Evolutionary conservation across 495 filamentous ascomycete genomes (phyloP), one percentile per base, ranked within the genome.

Genomic region (Talaromyces trachyspermus): DNA sequence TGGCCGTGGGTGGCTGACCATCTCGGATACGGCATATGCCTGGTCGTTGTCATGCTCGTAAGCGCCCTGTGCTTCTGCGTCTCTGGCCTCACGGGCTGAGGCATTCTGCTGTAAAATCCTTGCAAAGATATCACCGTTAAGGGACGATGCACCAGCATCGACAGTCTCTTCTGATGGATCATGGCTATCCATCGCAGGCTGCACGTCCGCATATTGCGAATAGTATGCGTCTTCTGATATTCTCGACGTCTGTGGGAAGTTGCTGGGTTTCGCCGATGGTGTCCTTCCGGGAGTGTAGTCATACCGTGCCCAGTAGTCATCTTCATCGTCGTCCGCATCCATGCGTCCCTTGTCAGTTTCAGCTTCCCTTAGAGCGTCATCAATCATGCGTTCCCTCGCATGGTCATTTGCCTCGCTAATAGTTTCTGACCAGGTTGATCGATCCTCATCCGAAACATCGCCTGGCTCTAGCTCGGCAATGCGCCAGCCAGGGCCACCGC

Each of bases 241-340:
- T 41, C 53, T 54, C 4, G 62, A 66, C 29, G 65, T 65, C 18
- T 64, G 60, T 40, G 64, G 64, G 26, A 55, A 44, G 29, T 48
- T 43, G 14, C 53, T 54, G 1, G 81, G 77, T 1, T 85, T 82
- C 0, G 68, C 63, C 1, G 80, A 79, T 5, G 91, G 91, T 15
- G 89, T 91, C 26, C 79, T 74, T 6, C 78, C 79, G 1, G 87
- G 86, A 9, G 88, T 92, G 7, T 81, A 78, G 69, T 96, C 92
- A 60, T 98, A 98, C 51, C 83, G 83, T 23, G 83, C 88, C 92
- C 92, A 98, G 64, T 97, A 98, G 54, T 81, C 86, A 51, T 89
- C 89, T 49, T 95, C 89, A 23, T 94, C 88, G 14, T 87, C 84
- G 0, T 85, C 83, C 0, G 76, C 74, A 2, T 70, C 60, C 9